Evolutionary conservation across 148 eudicot species (phyloP), one percentile per base, ranked within the genome.

Genomic region (Rhododendron griersonianum): DNA sequence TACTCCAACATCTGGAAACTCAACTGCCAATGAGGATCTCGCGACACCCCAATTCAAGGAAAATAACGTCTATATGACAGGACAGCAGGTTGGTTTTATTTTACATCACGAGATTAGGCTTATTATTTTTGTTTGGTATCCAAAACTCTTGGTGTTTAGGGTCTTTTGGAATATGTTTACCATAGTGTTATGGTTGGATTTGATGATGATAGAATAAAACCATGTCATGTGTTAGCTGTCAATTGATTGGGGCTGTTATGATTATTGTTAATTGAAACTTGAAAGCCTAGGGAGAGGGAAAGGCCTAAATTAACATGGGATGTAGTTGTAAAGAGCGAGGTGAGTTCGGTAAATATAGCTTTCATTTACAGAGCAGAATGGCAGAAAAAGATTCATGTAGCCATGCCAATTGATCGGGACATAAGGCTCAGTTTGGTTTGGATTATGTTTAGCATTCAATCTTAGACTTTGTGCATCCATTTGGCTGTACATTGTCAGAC

Each of bases 31-130:
- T 76, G 98, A 94, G 87, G 98, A 96, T 89, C 92, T 90, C 61
- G 88, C 88, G 23, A 87, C 92, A 39, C 87, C 95, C 78, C 98
- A 94, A 85, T 92, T 90, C 85, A 96, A 96, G 92, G 98, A 96
- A 78, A 93, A 48, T 77, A 94, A 95, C 84, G 83, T 91, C 82
- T 93, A 93, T 82, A 86, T 87, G 48, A 90, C 89, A 83, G 95
- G 94, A 57, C 98, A 94, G 88, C 98, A 96, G 98, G 98, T 96
- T 87, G 82, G 96, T 82, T 88, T 67, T 57, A 44, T 11, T 63
- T 59, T 71, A 2, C 28, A 33, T 30, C 55, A 11, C 2, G 41
- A 59, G 33, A 19, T 84, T 35, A 19, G 57, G 63, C 63, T 71
- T 71, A 11, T 33, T 84, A 15, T 83, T 83, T 63, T 69, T 2